Evolutionary conservation across 345 rosid genomes (phyloP).

Genomic region (Geranium rotundifolium): DNA sequence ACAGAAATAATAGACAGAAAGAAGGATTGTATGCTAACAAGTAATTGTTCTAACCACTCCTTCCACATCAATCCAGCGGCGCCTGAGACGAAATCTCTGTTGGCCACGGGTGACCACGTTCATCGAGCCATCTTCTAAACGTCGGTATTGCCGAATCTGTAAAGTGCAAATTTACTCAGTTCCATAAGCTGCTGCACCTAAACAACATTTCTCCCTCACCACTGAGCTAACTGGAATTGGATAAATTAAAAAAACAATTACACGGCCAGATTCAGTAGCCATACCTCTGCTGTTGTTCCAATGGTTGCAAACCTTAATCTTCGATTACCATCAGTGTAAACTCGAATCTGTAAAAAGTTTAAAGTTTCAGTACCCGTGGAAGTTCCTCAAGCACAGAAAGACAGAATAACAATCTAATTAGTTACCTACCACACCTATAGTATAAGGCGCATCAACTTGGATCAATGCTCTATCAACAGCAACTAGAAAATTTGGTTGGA

Average conservation of each 20-base stretch:
- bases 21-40: neutral
- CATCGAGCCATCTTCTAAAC: conserved; percentile 72
- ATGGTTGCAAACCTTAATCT: conserved; percentile 40
- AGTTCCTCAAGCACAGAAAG: conserved; percentile 1
- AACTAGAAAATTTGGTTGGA: conserved; percentile 59
- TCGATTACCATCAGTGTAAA: conserved; percentile 29
- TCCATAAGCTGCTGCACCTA: neutral
- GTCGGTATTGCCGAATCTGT: conserved; percentile 81
- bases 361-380: conserved; percentile 12
- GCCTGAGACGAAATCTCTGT: conserved; percentile 70
- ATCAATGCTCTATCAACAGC: conserved; percentile 74
- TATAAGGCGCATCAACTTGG: conserved; percentile 63
- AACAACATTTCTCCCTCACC: no score
- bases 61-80: conserved; percentile 70
- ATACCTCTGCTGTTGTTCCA: conserved; percentile 97
- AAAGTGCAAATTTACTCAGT: neutral
- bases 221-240: neutral
- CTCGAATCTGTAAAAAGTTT: conserved; percentile 45
- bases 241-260: neutral
- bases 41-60: conserved; percentile 57
- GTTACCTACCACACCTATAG: conserved; percentile 82
- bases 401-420: conserved; percentile 3
- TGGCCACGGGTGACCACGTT: conserved; percentile 90
- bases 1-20: neutral
- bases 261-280: conserved; percentile 1